These are phyloP conservation scores for Condylostoma magnum DNA, from an alignment of 169 alveolate genomes.

Conservation along the genomic window DNA sequence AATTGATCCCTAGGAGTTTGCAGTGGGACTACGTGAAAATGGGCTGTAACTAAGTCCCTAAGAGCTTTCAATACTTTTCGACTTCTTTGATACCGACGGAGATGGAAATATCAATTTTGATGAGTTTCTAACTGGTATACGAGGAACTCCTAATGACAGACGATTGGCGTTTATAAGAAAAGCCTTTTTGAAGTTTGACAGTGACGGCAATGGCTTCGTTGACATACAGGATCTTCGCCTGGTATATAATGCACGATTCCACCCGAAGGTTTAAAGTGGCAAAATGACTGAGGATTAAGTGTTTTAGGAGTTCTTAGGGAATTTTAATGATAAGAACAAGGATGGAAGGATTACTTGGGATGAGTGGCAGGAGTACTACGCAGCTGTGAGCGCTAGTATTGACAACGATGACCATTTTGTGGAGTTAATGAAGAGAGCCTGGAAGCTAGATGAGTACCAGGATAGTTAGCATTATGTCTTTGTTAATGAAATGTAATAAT, in stretches of 20 bases:
- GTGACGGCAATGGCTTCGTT: slow-evolving; percentile 70
- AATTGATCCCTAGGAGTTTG: slow-evolving; percentile 79
- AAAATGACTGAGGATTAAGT: slow-evolving; percentile 82
- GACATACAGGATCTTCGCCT: slow-evolving; percentile 76
- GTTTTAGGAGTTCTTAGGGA: slow-evolving; percentile 72
- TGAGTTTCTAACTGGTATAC: slow-evolving; percentile 76
- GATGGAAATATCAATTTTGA: slow-evolving; percentile 82
- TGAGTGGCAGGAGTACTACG: slow-evolving; percentile 85
- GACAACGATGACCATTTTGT: slow-evolving; percentile 86
- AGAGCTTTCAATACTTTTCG: slow-evolving; percentile 56
- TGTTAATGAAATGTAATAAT: too few species aligned
- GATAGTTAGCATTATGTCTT: too few species aligned
- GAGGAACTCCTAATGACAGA: slow-evolving; percentile 76
- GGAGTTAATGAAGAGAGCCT: slow-evolving; percentile 70
- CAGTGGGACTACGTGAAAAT: slow-evolving; percentile 76
- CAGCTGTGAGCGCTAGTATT: slow-evolving; percentile 79
- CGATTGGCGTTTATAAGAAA: slow-evolving; percentile 67
- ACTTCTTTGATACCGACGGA: slow-evolving; percentile 74
- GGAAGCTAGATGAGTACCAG: slow-evolving; percentile 51
- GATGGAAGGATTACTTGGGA: slow-evolving; percentile 71
- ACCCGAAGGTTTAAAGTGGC: slow-evolving; percentile 83
- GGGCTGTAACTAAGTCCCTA: slow-evolving; percentile 71
- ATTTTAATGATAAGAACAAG: slow-evolving; percentile 77
- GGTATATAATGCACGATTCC: slow-evolving; percentile 65
- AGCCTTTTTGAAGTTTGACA: slow-evolving; percentile 82